A percentile compares a stretch with the other conserved stretches of the same genome.
phyloP scores from a whole-genome alignment of 768 basidiomycete genomes.

The Suillus discolor region DNA sequence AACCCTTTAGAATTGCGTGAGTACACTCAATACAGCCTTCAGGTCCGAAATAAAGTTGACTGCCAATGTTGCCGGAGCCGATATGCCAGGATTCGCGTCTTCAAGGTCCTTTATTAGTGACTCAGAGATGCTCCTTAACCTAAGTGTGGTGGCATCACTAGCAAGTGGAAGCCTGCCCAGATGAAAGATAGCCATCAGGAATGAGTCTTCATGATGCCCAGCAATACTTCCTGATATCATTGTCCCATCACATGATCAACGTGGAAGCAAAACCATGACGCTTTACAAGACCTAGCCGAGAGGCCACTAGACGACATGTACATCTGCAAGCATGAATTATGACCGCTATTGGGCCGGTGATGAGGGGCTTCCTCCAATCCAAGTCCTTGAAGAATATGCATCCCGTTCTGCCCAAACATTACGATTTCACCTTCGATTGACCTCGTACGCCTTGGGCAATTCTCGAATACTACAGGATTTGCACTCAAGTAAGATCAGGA shows the following conservation, averaged over 20 bases:
- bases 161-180: background rate
- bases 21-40: too few species aligned
- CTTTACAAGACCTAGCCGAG: conserved; percentile 27
- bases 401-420: conserved; percentile 32
- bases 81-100: conserved; percentile 31
- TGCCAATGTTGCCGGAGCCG: conserved; percentile 8
- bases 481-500: conserved; percentile 27
- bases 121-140: conserved; percentile 32
- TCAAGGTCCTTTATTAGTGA: conserved; percentile 22
- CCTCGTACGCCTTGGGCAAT: conserved; percentile 19
- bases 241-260: conserved; percentile 30
- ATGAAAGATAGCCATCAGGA: background rate
- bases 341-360: conserved; percentile 22
- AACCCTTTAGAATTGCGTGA: too few species aligned
- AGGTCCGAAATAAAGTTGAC: too few species aligned
- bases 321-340: conserved; percentile 24
- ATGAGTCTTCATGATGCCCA: conserved; percentile 5
- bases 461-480: conserved; percentile 25
- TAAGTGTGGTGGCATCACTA: conserved; percentile 31
- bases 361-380: conserved; percentile 26
- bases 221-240: conserved; percentile 29
- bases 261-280: conserved; percentile 31
- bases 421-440: conserved; percentile 27
- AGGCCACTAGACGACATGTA: conserved; percentile 22
- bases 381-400: conserved; percentile 27